Evolutionary conservation across 768 basidiomycete species (phyloP), one percentile per base, ranked within the genome.

Genomic region (Gelatoporia subvermispora): DNA sequence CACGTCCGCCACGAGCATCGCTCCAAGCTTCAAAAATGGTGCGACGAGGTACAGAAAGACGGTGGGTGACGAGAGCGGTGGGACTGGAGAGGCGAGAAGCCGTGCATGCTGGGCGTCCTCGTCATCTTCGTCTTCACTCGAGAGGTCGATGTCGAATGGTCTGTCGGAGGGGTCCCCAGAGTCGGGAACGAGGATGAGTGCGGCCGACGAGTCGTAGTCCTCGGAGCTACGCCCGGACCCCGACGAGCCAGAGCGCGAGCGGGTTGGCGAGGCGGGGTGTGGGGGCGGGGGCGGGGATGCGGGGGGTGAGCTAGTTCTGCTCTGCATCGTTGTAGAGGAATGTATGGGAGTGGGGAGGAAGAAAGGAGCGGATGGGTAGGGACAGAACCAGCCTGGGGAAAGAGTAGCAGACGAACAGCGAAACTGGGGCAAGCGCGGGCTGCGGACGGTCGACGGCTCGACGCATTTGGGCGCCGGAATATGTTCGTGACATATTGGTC

Each of bases 1-100:
- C 5, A 72, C 68, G 51, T 76, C 72, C n/a, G 78, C 71, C 8
- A 85, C 58, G 40, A 81, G 69, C 49, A 88, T 70, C 22, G 85
- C 85, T 20, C 87, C 87, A 21, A 88, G 74, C 58, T 80, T 84
- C 57, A 88, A 73, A 59, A 77, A 83, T 5, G 85, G 84, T 3
- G 78, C 68, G 44, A 85, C 67, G 47, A 89, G 81, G 65, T 87
- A 84, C 9, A 88, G 69, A 57, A 88, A 81, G 41, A 87, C 76
- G 43, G 75, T 57, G 13, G 73, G 67, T 3, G 84, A 74, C 10
- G 76, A 63, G 43, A 88, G 76, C 2, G 81, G 77, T n/a, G 77
- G 77, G 23, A 73, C 64, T 17, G 73, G 55, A 41, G 78, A 73
- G 41, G 59, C 18, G 22, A 50, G 54, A 17, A 62, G 45, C 36